Base-by-base conservation (phyloP, 208 protist genomes). In the Phytomonas francai region DNA sequence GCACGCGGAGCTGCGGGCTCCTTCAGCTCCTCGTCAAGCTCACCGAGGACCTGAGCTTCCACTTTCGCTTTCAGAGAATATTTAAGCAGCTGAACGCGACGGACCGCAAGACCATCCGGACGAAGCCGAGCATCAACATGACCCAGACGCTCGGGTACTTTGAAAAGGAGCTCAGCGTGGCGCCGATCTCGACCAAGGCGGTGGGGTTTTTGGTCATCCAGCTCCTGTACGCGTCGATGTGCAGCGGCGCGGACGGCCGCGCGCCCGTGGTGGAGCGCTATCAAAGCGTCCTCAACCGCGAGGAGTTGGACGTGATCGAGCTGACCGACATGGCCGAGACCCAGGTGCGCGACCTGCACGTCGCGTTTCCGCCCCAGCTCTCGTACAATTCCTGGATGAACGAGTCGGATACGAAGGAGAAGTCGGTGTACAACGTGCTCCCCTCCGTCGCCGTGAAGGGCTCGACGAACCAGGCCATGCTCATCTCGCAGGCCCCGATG, bases 401-500 rank as follows among this genome's bases (percentile, higher is more conserved):
- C 31, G 84, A 93, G 74, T 86, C 79, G 1, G 89, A 94, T 70
- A 93, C 87, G n/a, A 89, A 89, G 58, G 88, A 89, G 65, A 96
- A 96, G 74, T 91, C 85, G 12, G 83, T 97, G n/a, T 97, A 97
- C 76, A 89, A 80, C 63, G 88, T 97, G 45, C 73, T 97, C 32
- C 91, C 91, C 28, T 93, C 88, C 28, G 83, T 90, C 27, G 91
- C 91, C 3, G 88, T 97, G 32, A 97, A 94, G 51, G 88, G 89
- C 12, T 59, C 85, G 11, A 88, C 89, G n/a, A 94, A 93, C 74
- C 87, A 93, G 66, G 88, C 86, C 27, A 94, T 97, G 88, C 87
- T 94, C 74, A 85, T 94, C 67, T 94, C 91, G 28, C 88, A 94
- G 71, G 88, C 91, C 4, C 91, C 91, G 28, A 94, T 97, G 86